These are phyloP conservation scores for Dactylellina sp. DNA, from an alignment of 2,329 filamentous ascomycete species.

Conservation along the genomic window DNA sequence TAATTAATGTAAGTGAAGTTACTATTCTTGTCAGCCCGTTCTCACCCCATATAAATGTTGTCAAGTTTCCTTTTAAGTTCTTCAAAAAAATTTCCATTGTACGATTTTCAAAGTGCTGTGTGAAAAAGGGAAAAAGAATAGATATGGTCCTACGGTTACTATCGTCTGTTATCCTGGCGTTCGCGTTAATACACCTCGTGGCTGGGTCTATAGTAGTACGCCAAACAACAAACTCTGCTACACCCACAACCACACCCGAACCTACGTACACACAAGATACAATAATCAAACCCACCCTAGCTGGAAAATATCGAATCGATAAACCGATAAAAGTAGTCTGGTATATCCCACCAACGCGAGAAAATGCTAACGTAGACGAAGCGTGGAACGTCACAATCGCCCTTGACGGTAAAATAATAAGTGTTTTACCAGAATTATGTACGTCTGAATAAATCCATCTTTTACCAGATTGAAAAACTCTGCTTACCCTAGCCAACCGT, in stretches of 20 bases:
- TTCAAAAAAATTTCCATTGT: too few species aligned
- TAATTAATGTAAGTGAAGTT: too few species aligned
- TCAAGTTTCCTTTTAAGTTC: too few species aligned
- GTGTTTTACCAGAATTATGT: neutral
- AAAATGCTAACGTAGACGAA: neutral
- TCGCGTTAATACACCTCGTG: constrained; percentile 8
- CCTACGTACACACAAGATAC: constrained; percentile 2
- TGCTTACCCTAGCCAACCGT: too few species aligned
- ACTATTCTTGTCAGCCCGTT: too few species aligned
- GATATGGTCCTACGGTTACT: too few species aligned
- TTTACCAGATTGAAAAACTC: too few species aligned
- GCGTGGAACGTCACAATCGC: constrained; percentile 1
- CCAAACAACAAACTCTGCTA: too few species aligned
- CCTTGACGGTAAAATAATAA: neutral
- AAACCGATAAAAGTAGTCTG: neutral
- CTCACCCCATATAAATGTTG: too few species aligned
- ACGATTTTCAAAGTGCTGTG: too few species aligned
- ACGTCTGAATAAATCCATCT: neutral
- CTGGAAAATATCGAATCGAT: neutral
- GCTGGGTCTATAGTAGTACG: neutral
- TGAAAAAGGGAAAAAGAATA: too few species aligned
- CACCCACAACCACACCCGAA: neutral
- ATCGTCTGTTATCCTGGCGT: neutral
- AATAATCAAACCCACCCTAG: neutral
- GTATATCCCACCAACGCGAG: constrained; percentile 3